These are phyloP conservation scores for Solioccasus polychromus DNA, from an alignment of 768 basidiomycete genomes.

Conservation along the genomic window DNA sequence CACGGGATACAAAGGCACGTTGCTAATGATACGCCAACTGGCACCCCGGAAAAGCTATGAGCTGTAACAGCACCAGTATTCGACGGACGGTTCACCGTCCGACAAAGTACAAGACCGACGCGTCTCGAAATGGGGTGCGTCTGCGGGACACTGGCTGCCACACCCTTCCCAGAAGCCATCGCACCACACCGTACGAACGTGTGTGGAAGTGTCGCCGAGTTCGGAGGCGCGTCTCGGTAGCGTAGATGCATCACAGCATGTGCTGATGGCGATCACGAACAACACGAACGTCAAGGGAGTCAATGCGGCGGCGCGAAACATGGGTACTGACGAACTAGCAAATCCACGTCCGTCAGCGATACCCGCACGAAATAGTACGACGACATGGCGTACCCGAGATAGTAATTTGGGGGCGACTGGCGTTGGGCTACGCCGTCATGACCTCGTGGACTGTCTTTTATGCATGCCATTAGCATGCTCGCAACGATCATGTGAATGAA, in stretches of 20 bases:
- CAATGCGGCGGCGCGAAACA: background rate
- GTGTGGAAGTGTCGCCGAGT: background rate
- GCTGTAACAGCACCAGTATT: constrained; percentile 13
- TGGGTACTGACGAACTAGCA: background rate
- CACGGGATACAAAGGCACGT: background rate
- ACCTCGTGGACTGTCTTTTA: too few species aligned
- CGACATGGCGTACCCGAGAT: too few species aligned
- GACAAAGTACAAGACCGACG: constrained; percentile 5
- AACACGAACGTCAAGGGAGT: background rate
- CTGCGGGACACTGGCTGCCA: constrained; percentile 1
- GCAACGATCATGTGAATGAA: too few species aligned
- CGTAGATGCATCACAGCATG: background rate
- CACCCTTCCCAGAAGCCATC: constrained; percentile 9
- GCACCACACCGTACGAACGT: constrained; percentile 3
- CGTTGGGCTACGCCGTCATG: too few species aligned
- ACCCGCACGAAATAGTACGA: too few species aligned
- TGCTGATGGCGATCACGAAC: background rate
- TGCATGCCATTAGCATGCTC: too few species aligned
- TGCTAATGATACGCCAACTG: background rate
- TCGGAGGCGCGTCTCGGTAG: background rate
- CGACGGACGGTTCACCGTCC: background rate
- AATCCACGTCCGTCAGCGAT: too few species aligned
- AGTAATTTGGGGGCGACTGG: too few species aligned
- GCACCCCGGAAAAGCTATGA: background rate
- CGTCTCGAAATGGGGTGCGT: constrained; percentile 10